Evolutionary conservation across 805 yeast species (phyloP), one percentile per base, ranked within the genome.

Genomic region (Clavispora asparagi): DNA sequence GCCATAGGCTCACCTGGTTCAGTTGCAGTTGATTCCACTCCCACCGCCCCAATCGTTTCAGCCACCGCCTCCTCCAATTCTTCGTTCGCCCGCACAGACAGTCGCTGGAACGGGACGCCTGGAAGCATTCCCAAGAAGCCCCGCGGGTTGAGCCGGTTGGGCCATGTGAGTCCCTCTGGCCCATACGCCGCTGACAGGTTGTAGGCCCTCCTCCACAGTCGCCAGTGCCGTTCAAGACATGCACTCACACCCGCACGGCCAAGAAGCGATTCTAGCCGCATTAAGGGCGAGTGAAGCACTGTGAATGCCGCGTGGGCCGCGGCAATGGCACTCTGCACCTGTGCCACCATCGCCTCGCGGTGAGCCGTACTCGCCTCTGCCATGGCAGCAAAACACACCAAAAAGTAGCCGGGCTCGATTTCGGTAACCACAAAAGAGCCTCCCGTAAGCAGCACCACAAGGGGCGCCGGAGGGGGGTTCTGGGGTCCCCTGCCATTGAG

Each of bases 81-180:
- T 13, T 16, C 37, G n/a, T n/a, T 17, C 25, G 17, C 37, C 3
- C 13, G 25, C 25, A 33, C 37, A 7, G 37, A 4, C 37, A 33
- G 37, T 6, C 37, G 23, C 25, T 17, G 37, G 37, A 33, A 33
- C 12, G 37, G 37, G 3, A 17, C 16, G 7, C 9, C 25, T 3
- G 37, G 37, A 17, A 33, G 37, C 37, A 33, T 33, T 6, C 37
- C 37, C 31, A 71, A 53, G 35, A 69, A 62, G 6, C 76, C 76
- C 33, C 52, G 54, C 47, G 62, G 61, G 50, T 70, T 70, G 35
- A 68, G 46, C 40, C 53, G 44, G 41, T 67, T 66, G 28, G 69
- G 66, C 76, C 76, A 71, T 14, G 44, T 46, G n/a, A 65, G 50
- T 26, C 23, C 16, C 47, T 53, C 1, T 52, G 57, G 38, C 59